phyloP scores from a whole-genome alignment of 345 rosid species.

The Gossypium sturtianum region DNA sequence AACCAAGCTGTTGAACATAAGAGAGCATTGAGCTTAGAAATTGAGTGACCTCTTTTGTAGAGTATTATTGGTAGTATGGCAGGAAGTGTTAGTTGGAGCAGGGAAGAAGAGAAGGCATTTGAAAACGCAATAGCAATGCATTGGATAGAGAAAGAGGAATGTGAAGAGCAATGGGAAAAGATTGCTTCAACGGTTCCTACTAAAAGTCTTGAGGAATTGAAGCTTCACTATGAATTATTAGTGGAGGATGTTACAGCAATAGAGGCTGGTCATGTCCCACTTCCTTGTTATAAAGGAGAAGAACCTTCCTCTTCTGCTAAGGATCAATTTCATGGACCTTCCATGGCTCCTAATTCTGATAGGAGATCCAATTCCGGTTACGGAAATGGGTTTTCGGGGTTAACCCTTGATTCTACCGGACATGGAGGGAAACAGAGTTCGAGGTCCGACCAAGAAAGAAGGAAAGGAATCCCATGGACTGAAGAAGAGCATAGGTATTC shows the following conservation, averaged over 20 bases:
- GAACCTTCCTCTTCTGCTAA: constrained; percentile 39
- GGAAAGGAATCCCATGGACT: constrained; percentile 94
- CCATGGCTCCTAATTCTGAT: constrained; percentile 17
- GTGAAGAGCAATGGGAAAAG: constrained; percentile 56
- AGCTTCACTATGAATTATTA: constrained; percentile 52
- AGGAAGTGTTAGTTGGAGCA: constrained; percentile 53
- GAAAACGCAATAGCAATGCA: constrained; percentile 76
- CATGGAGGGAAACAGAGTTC: constrained; percentile 55
- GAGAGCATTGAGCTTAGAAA: background rate
- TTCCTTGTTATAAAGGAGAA: constrained; percentile 55
- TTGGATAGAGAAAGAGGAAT: constrained; percentile 42
- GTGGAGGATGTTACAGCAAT: constrained; percentile 68
- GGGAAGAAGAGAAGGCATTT: constrained; percentile 77
- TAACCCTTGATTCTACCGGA: constrained; percentile 41
- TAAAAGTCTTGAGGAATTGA: constrained; percentile 48
- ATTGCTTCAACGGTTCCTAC: constrained; percentile 66
- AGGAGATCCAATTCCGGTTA: constrained; percentile 36
- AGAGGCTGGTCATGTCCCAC: constrained; percentile 56
- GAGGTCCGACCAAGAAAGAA: constrained; percentile 76
- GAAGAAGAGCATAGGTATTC: constrained; percentile 91
- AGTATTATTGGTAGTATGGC: constrained; percentile 29
- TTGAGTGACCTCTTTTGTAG: background rate
- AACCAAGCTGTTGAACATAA: constrained; percentile 11
- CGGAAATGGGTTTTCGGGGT: constrained; percentile 41
- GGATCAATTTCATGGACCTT: constrained; percentile 30